These are phyloP conservation scores for Fragaria nilgerrensis DNA, from an alignment of 306 rosid species.

Conservation along the genomic window DNA sequence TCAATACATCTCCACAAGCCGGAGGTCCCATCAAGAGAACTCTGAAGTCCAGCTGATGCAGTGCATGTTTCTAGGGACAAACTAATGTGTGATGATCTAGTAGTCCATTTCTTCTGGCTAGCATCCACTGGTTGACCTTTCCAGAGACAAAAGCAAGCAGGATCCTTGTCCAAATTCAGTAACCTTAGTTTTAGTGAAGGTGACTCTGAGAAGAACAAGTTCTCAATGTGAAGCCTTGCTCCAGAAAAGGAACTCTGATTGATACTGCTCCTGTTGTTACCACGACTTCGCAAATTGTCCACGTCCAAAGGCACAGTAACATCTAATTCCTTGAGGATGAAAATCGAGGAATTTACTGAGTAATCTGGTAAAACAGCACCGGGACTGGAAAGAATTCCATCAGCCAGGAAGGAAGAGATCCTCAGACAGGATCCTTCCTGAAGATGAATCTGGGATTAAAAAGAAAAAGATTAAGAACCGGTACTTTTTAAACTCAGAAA, in stretches of 20 bases:
- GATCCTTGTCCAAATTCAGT: slow-evolving; percentile 84
- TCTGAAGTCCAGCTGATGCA: slow-evolving; percentile 38
- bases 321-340: slow-evolving; percentile 67
- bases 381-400: slow-evolving; percentile 75
- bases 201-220: slow-evolving; percentile 59
- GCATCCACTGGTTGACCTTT: slow-evolving; percentile 85
- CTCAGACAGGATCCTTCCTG: slow-evolving; percentile 92
- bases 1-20: slow-evolving; percentile 92
- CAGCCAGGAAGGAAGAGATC: slow-evolving; percentile 87
- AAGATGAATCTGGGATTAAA: slow-evolving; percentile 67
- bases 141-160: slow-evolving; percentile 96
- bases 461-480: slow-evolving; percentile 10
- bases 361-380: slow-evolving; percentile 83
- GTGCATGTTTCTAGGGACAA: slow-evolving; percentile 69
- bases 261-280: slow-evolving; percentile 35
- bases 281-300: slow-evolving; percentile 40
- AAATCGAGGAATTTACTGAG: slow-evolving; percentile 68
- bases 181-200: slow-evolving; percentile 60
- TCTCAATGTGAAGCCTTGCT: slow-evolving; percentile 79
- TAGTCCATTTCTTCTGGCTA: slow-evolving; percentile 84
- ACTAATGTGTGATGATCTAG: slow-evolving; percentile 61
- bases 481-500: slow-evolving; percentile 15
- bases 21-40: slow-evolving; percentile 47
- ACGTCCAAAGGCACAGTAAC: slow-evolving; percentile 70
- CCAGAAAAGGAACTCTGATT: slow-evolving; percentile 65